Evolutionary conservation across 2,329 filamentous ascomycete species (phyloP), one percentile per base, ranked within the genome.

Genomic region (Capronia coronata): DNA sequence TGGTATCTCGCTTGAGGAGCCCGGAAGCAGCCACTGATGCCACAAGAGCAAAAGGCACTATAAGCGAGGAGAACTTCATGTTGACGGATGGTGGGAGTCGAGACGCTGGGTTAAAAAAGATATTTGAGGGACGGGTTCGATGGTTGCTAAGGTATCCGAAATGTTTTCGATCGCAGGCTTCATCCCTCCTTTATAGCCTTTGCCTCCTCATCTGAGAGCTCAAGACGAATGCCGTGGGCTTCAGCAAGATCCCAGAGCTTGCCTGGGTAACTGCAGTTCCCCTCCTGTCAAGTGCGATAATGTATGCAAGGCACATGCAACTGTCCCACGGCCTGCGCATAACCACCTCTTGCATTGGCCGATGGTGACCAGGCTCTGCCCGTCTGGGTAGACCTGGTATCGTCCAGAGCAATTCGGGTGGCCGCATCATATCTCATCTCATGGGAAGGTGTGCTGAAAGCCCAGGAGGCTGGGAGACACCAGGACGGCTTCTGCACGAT

Each of bases 31-130:
- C 37, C 14, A 41, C 49, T 7, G 35, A 10, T 16, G 37, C 25
- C 18, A 43, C 32, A 18, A 55, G 30, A 13, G 52, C 49, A 16
- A 55, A n/a, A 18, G 48, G 38, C 13, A 40, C 25, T 14, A 51
- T 30, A 42, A 52, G 13, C 19, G 25, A 49, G 16, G 23, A 29
- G 22, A 47, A 14, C 42, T 52, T 55, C 52, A 55, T 55, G 8
- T 41, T 41, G 48, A 42, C 19, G 40, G n/a, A 19, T n/a, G 32
- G 14, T 18, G 18, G 34, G 16, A 14, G n/a, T n/a, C 14, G 7
- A 19, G 34, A 19, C 7, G 14, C 34, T 18, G 34, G 34, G 10
- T n/a, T 6, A 19, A 37, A 8, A 18, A 7, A 19, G 16, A 19
- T 18, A 37, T 11, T 13, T 2, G n/a, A 13, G 7, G 34, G 7